Evolutionary conservation across 768 basidiomycete species (phyloP).

Genomic region (Tubosaeta brunneosetosa): DNA sequence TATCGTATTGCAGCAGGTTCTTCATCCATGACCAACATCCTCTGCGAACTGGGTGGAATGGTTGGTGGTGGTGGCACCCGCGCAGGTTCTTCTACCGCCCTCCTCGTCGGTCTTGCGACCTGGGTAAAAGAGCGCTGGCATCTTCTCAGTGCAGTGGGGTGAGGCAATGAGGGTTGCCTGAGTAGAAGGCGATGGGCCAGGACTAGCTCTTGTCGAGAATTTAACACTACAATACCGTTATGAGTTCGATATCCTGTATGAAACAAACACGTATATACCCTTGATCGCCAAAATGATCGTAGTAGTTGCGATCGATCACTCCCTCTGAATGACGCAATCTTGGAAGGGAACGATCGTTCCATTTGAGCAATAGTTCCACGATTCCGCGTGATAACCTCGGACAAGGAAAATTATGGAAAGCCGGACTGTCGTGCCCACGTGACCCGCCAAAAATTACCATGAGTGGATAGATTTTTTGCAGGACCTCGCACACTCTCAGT

Average conservation of each 20-base stretch:
- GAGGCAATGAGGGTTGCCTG: constrained; percentile 26
- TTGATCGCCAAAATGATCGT: constrained; percentile 1
- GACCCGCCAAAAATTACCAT: too few species aligned
- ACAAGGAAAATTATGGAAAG: too few species aligned
- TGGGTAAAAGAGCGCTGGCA: neutral
- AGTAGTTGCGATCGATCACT: constrained; percentile 14
- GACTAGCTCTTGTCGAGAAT: neutral
- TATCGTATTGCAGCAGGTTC: neutral
- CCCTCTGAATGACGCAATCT: too few species aligned
- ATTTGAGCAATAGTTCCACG: too few species aligned
- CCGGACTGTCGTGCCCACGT: too few species aligned
- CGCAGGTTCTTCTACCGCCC: neutral
- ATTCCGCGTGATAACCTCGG: too few species aligned
- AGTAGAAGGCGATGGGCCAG: constrained; percentile 15
- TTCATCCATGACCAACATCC: constrained; percentile 1
- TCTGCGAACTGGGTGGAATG: constrained; percentile 9
- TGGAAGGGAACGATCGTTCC: too few species aligned
- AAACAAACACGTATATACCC: constrained; percentile 12
- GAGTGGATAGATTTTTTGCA: too few species aligned
- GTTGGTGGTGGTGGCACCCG: neutral
- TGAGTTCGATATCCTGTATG: neutral
- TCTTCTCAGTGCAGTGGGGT: constrained; percentile 6
- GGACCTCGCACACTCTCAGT: too few species aligned
- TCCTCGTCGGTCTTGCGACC: neutral
- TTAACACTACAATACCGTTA: constrained; percentile 1